phyloP scores from a whole-genome alignment of 768 basidiomycete genomes.

The Gloeostereum incarnatum region DNA sequence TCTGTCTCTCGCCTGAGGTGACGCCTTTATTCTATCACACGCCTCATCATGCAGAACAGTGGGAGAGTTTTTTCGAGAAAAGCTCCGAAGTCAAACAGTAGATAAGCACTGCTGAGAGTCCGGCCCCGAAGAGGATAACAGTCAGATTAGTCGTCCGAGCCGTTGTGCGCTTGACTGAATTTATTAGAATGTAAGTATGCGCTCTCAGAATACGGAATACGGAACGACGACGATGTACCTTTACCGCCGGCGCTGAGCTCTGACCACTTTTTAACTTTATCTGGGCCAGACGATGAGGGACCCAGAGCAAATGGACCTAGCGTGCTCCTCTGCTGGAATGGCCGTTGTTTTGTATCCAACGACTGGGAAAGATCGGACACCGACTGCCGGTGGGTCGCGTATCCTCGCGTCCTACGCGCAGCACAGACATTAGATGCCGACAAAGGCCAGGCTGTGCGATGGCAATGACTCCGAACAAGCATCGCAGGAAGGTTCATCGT shows the following conservation, averaged over 20 bases:
- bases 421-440: too few relatives aligned
- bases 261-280: constrained; percentile 66
- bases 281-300: constrained; percentile 39
- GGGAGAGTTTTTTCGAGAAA: constrained; percentile 82
- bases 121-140: constrained; percentile 71
- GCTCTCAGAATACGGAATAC: constrained; percentile 1
- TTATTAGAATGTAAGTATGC: neutral
- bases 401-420: constrained; percentile 19
- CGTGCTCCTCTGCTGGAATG: constrained; percentile 67
- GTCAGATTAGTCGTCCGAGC: constrained; percentile 38
- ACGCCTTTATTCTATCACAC: constrained; percentile 42
- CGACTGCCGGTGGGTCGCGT: constrained; percentile 38
- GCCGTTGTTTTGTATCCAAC: constrained; percentile 56
- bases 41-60: constrained; percentile 67
- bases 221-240: constrained; percentile 35
- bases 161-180: constrained; percentile 37
- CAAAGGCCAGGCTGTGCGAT: too few relatives aligned
- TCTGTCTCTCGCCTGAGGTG: constrained; percentile 29
- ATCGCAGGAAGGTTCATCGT: too few relatives aligned
- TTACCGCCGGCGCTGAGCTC: constrained; percentile 72
- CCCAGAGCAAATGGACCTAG: too few relatives aligned
- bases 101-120: constrained; percentile 62
- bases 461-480: too few relatives aligned
- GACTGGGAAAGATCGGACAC: constrained; percentile 50
- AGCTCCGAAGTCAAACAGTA: constrained; percentile 79